Evolutionary conservation across 352 stramenopile genomes (phyloP).

Genomic region (Phytophthora uliginosa): DNA sequence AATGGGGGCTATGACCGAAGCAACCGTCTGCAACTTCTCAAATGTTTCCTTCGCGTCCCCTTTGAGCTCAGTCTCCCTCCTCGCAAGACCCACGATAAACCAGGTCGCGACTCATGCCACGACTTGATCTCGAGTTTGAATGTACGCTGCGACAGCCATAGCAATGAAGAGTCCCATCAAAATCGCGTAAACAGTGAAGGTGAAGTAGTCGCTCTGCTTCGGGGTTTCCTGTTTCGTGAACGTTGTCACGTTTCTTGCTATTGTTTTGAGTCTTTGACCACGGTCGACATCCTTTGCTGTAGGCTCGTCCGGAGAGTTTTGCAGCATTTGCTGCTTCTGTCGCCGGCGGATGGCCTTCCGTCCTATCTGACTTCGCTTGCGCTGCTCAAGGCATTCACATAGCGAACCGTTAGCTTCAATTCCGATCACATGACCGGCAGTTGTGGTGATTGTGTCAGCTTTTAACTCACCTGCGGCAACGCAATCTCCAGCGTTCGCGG

Average conservation of each 20-base stretch:
- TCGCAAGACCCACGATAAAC: conserved; percentile 31
- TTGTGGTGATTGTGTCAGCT: background rate
- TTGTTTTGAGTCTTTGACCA: conserved; percentile 11
- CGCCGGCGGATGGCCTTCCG: conserved; percentile 46
- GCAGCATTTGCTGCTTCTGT: conserved; percentile 25
- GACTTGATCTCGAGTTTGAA: conserved; percentile 31
- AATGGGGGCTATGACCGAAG: background rate
- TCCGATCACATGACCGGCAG: background rate
- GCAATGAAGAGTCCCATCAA: conserved; percentile 37
- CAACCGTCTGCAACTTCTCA: conserved; percentile 32
- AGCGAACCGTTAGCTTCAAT: conserved; percentile 4
- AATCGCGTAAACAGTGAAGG: conserved; percentile 33
- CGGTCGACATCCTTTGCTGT: background rate
- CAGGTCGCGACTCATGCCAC: conserved; percentile 35
- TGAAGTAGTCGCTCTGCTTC: conserved; percentile 24
- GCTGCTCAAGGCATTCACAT: conserved; percentile 26
- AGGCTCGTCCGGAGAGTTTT: conserved; percentile 1
- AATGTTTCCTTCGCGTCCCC: conserved; percentile 27
- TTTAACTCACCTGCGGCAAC: conserved; percentile 58
- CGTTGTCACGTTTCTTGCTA: background rate
- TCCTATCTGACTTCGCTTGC: conserved; percentile 52
- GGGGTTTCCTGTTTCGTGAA: background rate
- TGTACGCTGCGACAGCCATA: conserved; percentile 28
- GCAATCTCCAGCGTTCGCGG: conserved; percentile 49
- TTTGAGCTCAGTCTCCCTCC: conserved; percentile 26